These are phyloP conservation scores for Hirschfeldia incana DNA, from an alignment of 345 rosid species.

Conservation along the genomic window DNA sequence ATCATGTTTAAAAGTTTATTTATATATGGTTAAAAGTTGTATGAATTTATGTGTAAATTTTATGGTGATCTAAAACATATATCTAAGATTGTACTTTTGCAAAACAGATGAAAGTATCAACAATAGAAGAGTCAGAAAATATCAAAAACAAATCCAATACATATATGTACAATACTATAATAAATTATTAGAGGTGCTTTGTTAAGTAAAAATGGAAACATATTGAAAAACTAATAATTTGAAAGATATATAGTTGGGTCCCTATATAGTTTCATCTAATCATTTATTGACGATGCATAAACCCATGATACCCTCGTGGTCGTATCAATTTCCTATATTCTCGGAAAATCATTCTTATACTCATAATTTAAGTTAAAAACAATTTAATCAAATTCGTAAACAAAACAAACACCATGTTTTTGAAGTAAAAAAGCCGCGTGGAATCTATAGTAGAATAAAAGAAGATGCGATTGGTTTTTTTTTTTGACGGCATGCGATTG, in stretches of 20 bases:
- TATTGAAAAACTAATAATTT: background rate
- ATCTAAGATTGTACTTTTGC: background rate
- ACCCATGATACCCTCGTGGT: conserved; percentile 43
- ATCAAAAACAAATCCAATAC: background rate
- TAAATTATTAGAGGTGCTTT: background rate
- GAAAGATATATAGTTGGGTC: background rate
- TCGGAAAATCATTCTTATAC: conserved; percentile 23
- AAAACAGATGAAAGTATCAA: background rate
- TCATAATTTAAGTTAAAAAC: conserved; percentile 14
- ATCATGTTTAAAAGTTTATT: background rate
- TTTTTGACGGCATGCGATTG: too few species aligned
- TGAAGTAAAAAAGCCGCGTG: background rate
- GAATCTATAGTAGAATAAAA: background rate
- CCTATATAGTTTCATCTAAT: background rate
- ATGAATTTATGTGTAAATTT: background rate
- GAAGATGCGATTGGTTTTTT: conserved; percentile 12
- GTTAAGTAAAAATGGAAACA: background rate
- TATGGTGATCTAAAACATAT: background rate
- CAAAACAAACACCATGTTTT: background rate
- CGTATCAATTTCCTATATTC: conserved; percentile 34
- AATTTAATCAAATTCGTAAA: background rate
- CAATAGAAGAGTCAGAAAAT: background rate
- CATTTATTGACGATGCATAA: conserved; percentile 30
- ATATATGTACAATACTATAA: background rate
- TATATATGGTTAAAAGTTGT: background rate